Percentiles rank a stretch among this genome's conserved stretches.
Conservation (phyloP, 1,284 basidiomycete genomes). For the Cryptococcus neoformans region DNA sequence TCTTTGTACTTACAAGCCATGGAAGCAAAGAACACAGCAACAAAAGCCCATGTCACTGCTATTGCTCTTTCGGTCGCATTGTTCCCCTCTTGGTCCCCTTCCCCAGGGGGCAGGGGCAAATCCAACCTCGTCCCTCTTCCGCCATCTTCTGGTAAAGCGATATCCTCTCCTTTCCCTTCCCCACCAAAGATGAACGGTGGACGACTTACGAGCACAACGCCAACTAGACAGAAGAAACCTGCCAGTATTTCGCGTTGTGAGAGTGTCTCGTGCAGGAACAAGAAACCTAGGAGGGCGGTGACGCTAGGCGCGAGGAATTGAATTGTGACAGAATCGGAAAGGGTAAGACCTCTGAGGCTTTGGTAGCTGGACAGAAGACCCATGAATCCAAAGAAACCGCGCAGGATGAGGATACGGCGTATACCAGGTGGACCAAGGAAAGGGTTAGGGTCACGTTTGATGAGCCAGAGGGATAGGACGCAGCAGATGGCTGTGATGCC, state of each 20-base stretch:
- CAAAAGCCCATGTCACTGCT: conserved; percentile 35
- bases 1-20: conserved; percentile 38
- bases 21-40: conserved; percentile 33
- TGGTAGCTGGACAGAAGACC: conserved; percentile 57
- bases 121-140: conserved; percentile 1
- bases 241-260: conserved; percentile 60
- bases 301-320: conserved; percentile 60
- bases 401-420: conserved; percentile 56
- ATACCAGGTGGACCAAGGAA: conserved; percentile 66
- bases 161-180: not conserved
- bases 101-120: conserved; percentile 11
- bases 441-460: conserved; percentile 60
- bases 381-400: conserved; percentile 60
- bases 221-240: conserved; percentile 60
- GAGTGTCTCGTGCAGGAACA: conserved; percentile 66
- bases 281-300: conserved; percentile 64
- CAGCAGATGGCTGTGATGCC: conserved; percentile 54
- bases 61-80: conserved; percentile 6
- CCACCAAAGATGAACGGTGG: conserved; percentile 59
- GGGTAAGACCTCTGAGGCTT: conserved; percentile 62
- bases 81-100: conserved; percentile 15
- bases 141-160: no score
- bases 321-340: conserved; percentile 72
- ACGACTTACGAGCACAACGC: conserved; percentile 64
- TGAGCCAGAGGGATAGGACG: conserved; percentile 52